phyloP scores from a whole-genome alignment of 2,329 filamentous ascomycete species.

The Aspergillus ibericus region DNA sequence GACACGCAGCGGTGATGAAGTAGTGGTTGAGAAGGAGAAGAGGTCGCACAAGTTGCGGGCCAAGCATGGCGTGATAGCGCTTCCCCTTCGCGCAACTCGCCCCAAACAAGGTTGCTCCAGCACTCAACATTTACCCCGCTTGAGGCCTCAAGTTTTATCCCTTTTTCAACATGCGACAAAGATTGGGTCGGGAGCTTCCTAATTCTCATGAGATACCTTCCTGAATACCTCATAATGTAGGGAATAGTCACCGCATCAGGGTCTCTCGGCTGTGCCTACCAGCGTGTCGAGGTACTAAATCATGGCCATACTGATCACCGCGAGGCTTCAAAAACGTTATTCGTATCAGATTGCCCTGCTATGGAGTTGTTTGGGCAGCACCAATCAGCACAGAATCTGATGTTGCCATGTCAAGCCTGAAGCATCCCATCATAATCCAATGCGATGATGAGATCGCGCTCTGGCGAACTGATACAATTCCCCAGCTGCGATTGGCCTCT shows the following conservation, averaged over 20 bases:
- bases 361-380: neutral
- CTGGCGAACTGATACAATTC: neutral
- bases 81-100: slow-evolving; percentile 14
- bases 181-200: too few species aligned
- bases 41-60: slow-evolving; percentile 4
- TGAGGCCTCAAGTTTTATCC: neutral
- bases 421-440: slow-evolving; percentile 20
- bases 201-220: too few species aligned
- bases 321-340: neutral
- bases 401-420: slow-evolving; percentile 18
- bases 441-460: slow-evolving; percentile 15
- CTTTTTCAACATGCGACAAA: too few species aligned
- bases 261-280: too few species aligned
- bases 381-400: slow-evolving; percentile 10
- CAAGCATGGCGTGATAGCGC: slow-evolving; percentile 29
- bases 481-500: neutral
- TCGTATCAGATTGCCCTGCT: neutral
- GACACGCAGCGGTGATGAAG: neutral
- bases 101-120: neutral
- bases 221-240: too few species aligned
- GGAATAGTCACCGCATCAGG: too few species aligned
- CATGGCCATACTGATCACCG: neutral
- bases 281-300: neutral
- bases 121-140: neutral
- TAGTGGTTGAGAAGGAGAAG: neutral